Base-by-base conservation (phyloP, 345 rosid species). In the Corchorus olitorius region DNA sequence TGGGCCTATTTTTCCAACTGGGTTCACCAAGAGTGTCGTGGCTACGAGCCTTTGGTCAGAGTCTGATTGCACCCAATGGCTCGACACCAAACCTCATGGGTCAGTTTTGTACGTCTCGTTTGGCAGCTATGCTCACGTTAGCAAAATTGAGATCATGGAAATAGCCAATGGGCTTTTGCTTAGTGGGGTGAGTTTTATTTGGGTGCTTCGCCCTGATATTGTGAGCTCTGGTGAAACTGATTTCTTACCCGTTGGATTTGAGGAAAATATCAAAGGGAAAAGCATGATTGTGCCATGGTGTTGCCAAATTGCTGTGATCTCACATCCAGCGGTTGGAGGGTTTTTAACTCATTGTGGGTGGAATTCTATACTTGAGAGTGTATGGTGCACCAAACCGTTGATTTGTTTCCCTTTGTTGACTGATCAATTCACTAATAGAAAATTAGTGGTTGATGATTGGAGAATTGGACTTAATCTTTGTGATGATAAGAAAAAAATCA, bases 331-430 rank as follows among this genome's bases (percentile, higher is more conserved):
- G 1, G 75, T 93, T 49, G 95, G 98, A 65, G 98, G 94, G 43
- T 91, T 94, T 80, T 77, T 91, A 56, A 93, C 85, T 0, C 98
- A 93, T 27, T 89, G 98, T 55, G 97, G 97, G 9, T 94, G 98
- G 98, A 91, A 94, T 59, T 94, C 97, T 22, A 83, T 86, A 1
- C 50, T 88, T 16, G 98, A 91, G 69, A 85, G 92, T n/a, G 76
- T 82, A 53, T 91, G 98, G 97, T 89, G 91, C 20, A 62, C 76
- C n/a, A 83, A 93, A 13, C 98, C 97, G 0, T 54, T 94, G 69
- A 53, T 94, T 37, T 89, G 97, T 67, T 87, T 84, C 48, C 98
- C 95, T 10, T 66, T 93, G 68, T 78, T 84, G 80, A 91, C 97
- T 0, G 98, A 94, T 83, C 97, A 93, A 65, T 94, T 93, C 61